Percentiles rank a stretch among this genome's conserved stretches.
phyloP scores from a whole-genome alignment of 2,329 filamentous ascomycete species.

The Neonectria punicea region DNA sequence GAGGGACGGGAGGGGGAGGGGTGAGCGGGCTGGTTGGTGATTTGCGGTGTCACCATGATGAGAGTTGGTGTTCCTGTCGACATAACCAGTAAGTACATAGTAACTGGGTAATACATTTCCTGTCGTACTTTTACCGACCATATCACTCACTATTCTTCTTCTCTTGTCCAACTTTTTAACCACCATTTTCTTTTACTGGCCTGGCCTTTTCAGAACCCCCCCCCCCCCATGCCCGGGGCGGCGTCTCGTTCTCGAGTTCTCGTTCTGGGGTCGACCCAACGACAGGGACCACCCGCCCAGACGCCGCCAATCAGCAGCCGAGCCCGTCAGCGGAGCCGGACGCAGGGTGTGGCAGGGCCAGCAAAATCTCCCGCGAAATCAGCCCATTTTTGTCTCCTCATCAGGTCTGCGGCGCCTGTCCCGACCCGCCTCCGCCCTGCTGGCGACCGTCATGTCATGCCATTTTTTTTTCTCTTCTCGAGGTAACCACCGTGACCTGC shows the following conservation, averaged over 20 bases:
- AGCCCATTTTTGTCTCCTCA: conserved; percentile 51
- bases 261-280: conserved; percentile 26
- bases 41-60: background rate
- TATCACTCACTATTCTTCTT: no score
- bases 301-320: conserved; percentile 30
- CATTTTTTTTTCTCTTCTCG: conserved; percentile 43
- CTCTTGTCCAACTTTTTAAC: background rate
- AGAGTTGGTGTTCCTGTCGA: background rate
- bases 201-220: background rate
- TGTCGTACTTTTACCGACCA: background rate
- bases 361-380: conserved; percentile 48
- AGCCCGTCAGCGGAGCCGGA: conserved; percentile 18
- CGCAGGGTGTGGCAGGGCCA: conserved; percentile 30
- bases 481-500: conserved; percentile 28
- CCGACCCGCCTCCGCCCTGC: conserved; percentile 44
- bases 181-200: background rate
- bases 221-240: background rate
- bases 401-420: conserved; percentile 43
- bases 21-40: no score
- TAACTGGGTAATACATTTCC: background rate
- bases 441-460: conserved; percentile 49
- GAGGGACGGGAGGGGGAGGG: background rate
- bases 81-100: no score
- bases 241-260: background rate
- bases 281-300: conserved; percentile 26